Evolutionary conservation across 768 basidiomycete species (phyloP).

Genomic region (Leccinum olivaceopallidum): DNA sequence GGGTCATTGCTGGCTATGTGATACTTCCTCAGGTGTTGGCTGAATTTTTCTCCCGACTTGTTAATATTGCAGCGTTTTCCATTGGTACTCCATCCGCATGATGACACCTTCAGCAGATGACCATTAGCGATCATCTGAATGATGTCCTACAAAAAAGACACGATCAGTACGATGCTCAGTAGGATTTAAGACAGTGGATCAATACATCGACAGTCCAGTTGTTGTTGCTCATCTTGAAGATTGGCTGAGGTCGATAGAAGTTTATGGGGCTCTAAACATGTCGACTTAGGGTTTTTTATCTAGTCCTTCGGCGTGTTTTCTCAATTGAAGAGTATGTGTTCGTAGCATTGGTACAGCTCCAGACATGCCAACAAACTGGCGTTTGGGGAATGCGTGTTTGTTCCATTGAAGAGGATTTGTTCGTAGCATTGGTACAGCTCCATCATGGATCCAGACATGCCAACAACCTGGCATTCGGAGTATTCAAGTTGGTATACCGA

Average conservation of each 20-base stretch:
- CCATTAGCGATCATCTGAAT: slow-evolving; percentile 11
- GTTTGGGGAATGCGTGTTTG: too few relatives aligned
- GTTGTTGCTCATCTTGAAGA: neutral
- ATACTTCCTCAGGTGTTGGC: neutral
- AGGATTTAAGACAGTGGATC: neutral
- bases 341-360: slow-evolving; percentile 16
- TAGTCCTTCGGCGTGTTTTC: neutral
- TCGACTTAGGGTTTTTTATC: slow-evolving; percentile 7
- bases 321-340: neutral
- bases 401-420: too few relatives aligned
- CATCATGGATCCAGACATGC: too few relatives aligned
- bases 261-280: neutral
- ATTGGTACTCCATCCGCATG: slow-evolving; percentile 14
- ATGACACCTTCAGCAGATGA: neutral
- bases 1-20: too few relatives aligned
- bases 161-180: neutral
- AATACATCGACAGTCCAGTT: slow-evolving; percentile 15
- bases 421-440: too few relatives aligned
- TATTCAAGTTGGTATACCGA: neutral
- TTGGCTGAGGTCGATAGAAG: neutral
- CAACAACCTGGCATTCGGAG: too few relatives aligned
- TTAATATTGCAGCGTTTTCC: slow-evolving; percentile 8
- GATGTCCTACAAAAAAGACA: slow-evolving; percentile 4
- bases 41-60: slow-evolving; percentile 15
- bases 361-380: slow-evolving; percentile 15